Base-by-base conservation (phyloP, 129 eudicot species). In the Logfia minima region DNA sequence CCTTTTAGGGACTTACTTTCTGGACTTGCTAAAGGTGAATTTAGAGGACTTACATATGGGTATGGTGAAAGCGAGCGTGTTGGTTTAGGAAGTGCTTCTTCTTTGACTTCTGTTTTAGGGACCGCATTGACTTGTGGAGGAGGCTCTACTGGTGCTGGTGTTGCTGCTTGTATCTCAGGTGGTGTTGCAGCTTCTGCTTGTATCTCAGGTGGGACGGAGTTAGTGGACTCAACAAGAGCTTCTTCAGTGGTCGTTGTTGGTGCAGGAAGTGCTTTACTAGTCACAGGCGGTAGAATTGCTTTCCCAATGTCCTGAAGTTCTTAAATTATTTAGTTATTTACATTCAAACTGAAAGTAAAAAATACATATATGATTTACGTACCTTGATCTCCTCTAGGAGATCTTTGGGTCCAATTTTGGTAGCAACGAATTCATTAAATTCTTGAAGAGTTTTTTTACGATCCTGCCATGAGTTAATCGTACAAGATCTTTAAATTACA, bases 371-470 rank as follows among this genome's bases (percentile, higher is more conserved):
- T 18, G 13, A 26, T 66, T 37, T 14, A 58, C 80, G 19, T 87
- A 94, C 99, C 97, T 83, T 84, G 74, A 94, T 85, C 9, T 94
- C 99, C 74, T 80, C 85, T 18, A 91, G 85, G 48, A 94, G 79
- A 71, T 94, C 99, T 51, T 87, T 79, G 31, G 99, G 96, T n/a
- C 89, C 96, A 55, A 94, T 78, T 81, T 89, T 79, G 37, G 83
- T 67, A 76, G 51, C 80, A 75, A 91, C 73, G 45, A 91, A 81
- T 83, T 94, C 97, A 51, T 90, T 87, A 28, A 94, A 72, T 82
- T 94, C 86, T 77, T 83, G 80, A 6, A 94, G 63, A 55, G 93
- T 94, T 83, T 75, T 80, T 66, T 87, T 87, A 55, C 99, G 86
- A 77, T 94, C 99, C 99, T 94, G 92, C 70, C 76, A 84, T 68